phyloP scores from a whole-genome alignment of 208 protist genomes.

The Acanthamoeba lugdunensis region DNA sequence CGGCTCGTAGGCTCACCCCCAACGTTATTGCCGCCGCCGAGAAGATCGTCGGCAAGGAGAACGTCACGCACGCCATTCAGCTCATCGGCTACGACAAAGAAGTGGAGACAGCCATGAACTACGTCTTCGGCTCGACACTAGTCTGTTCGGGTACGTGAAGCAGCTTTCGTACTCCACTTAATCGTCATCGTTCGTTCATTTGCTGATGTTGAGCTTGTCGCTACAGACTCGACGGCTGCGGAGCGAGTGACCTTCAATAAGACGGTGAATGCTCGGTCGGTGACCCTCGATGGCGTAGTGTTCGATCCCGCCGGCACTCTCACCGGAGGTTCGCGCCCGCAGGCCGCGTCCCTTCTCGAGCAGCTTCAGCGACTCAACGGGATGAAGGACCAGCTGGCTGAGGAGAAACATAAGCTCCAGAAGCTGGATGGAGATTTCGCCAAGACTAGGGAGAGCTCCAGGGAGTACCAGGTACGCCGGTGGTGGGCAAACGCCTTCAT shows the following conservation, averaged over 20 bases:
- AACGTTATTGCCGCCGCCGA: constrained; percentile 70
- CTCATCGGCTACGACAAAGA: constrained; percentile 89
- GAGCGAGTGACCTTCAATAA: constrained; percentile 85
- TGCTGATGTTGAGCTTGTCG: neutral
- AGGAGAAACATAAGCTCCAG: constrained; percentile 78
- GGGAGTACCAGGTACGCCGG: constrained; percentile 23
- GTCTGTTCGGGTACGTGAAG: constrained; percentile 91
- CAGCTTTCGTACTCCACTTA: neutral
- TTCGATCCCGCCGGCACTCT: constrained; percentile 97
- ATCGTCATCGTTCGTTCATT: neutral
- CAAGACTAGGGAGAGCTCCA: neutral
- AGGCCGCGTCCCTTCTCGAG: constrained; percentile 67
- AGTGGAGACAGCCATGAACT: constrained; percentile 90
- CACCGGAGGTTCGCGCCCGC: constrained; percentile 92
- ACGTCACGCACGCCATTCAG: constrained; percentile 86
- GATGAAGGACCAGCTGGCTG: constrained; percentile 75
- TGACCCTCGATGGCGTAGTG: constrained; percentile 98
- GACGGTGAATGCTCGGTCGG: constrained; percentile 89
- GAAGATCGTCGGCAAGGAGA: constrained; percentile 79
- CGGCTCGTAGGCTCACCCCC: neutral
- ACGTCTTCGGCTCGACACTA: constrained; percentile 96
- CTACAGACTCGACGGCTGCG: constrained; percentile 68
- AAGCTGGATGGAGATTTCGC: constrained; percentile 86
- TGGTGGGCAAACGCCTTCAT: neutral
- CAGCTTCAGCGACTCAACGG: constrained; percentile 82